A percentile compares a stretch with the other conserved stretches of the same genome.
Evolutionary conservation across 306 rosid species (phyloP).

Genomic region (Pyrus communis): DNA sequence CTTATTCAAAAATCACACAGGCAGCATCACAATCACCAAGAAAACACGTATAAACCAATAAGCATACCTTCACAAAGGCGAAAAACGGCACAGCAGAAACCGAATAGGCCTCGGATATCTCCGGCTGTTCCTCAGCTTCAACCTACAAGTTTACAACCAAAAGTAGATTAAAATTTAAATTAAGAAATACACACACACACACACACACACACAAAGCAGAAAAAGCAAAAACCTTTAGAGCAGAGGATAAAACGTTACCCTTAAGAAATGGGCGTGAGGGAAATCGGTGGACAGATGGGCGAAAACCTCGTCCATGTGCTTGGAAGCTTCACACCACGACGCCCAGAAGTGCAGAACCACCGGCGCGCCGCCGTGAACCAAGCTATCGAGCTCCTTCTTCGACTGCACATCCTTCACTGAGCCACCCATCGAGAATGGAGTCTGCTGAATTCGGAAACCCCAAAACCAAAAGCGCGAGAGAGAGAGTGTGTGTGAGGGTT

Average conservation of each 20-base stretch:
- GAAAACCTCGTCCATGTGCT: constrained; percentile 89
- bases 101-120: constrained; percentile 75
- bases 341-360: constrained; percentile 89
- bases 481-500: background rate
- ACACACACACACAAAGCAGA: background rate
- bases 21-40: background rate
- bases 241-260: constrained; percentile 40
- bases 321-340: constrained; percentile 93
- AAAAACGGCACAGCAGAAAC: constrained; percentile 91
- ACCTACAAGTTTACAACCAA: constrained; percentile 34
- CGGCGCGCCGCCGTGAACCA: constrained; percentile 50
- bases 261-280: constrained; percentile 62
- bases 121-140: constrained; percentile 94
- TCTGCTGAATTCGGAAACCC: background rate
- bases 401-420: constrained; percentile 67
- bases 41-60: background rate
- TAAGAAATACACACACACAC: background rate
- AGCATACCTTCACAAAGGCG: constrained; percentile 65
- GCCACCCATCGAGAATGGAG: constrained; percentile 52
- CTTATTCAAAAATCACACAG: background rate
- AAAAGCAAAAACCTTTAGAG: background rate
- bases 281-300: constrained; percentile 76
- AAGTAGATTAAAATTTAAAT: background rate
- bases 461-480: background rate
- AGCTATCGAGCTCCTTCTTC: constrained; percentile 52